Evolutionary conservation across 1,284 basidiomycete species (phyloP), one percentile per base, ranked within the genome.

Genomic region (Puccinia horiana): DNA sequence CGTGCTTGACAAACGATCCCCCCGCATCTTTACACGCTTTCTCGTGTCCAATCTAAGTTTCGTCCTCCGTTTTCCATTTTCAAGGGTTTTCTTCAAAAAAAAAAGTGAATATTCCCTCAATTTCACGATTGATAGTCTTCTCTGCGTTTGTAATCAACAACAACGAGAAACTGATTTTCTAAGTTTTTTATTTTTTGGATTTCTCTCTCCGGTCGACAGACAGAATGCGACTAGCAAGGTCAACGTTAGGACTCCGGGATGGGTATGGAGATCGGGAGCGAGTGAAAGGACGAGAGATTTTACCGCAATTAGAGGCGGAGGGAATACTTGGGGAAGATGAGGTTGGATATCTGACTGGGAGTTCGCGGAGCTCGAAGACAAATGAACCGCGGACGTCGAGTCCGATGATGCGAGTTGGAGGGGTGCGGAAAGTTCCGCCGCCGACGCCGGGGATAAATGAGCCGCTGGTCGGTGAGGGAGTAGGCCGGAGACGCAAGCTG

Each of bases 241-340:
- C 74, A 8, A 76, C 56, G 9, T 23, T 76, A 40, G 74, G 74
- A 42, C 58, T 76, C 18, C 74, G 74, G 20, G 74, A 76, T 37
- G 74, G 74, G 23, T 76, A 76, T 49, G 74, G 74, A 47, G 74
- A 76, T 58, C 52, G 74, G 32, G 58, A 58, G 8, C 56, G 56
- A 44, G 20, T 49, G 2, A 61, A 42, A n/a, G 56, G 74, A 8
- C 20, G 29, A 20, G 35, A 3, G n/a, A n/a, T 63, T 16, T 32
- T 76, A 47, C 56, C 74, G 32, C 35, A 42, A 26, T 37, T 76
- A 37, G 54, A 76, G 58, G 63, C 74, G 56, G 49, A 76, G n/a
- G 47, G 42, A 23, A 29, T 70, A 1, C 3, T 56, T 12, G 23
- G 4, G 54, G 69, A 47, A n/a, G 69, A 2, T 14, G 9, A 32